Conservation (phyloP, 768 basidiomycete genomes). For the Strobilomyces echinocephalus region DNA sequence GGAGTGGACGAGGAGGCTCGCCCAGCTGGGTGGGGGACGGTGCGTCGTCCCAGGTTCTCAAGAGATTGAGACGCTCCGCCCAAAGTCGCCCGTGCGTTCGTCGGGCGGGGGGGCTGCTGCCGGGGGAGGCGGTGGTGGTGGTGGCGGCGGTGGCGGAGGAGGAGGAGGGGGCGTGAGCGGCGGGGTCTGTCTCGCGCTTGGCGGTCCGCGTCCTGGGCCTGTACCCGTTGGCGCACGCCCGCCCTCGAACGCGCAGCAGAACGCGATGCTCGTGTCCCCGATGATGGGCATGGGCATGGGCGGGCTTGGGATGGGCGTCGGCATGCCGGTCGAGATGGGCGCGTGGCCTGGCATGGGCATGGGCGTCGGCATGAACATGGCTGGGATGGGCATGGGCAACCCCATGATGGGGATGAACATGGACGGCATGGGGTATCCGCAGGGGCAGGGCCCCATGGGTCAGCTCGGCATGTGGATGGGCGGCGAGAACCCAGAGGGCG, state of each 20-base stretch:
- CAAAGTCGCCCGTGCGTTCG: slow-evolving; percentile 71
- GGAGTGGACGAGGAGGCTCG: slow-evolving; percentile 48
- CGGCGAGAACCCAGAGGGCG: slow-evolving; percentile 27
- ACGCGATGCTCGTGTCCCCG: slow-evolving; percentile 33
- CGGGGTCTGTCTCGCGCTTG: slow-evolving; percentile 14
- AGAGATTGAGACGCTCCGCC: slow-evolving; percentile 81
- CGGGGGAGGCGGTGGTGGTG: slow-evolving; percentile 22
- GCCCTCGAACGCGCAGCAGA: slow-evolving; percentile 18
- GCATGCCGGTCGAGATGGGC: slow-evolving; percentile 32
- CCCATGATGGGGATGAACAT: slow-evolving; percentile 42
- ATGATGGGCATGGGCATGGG: slow-evolving; percentile 45
- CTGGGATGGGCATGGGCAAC: slow-evolving; percentile 38
- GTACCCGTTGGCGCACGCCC: slow-evolving; percentile 1
- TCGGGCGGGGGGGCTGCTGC: slow-evolving; percentile 14
- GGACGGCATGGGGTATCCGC: slow-evolving; percentile 28
- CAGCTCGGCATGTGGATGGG: slow-evolving; percentile 35
- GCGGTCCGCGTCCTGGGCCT: slow-evolving; percentile 17
- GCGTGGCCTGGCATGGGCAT: slow-evolving; percentile 35
- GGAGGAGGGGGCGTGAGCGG: slow-evolving; percentile 18
- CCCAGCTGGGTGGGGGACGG: slow-evolving; percentile 44
- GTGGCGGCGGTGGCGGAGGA: slow-evolving; percentile 22
- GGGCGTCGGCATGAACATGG: slow-evolving; percentile 36
- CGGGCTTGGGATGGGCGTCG: slow-evolving; percentile 34
- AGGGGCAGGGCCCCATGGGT: slow-evolving; percentile 18
- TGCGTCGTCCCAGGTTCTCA: slow-evolving; percentile 65